Conservation (phyloP, 1,284 basidiomycete genomes). For the Sutorius eximius region DNA sequence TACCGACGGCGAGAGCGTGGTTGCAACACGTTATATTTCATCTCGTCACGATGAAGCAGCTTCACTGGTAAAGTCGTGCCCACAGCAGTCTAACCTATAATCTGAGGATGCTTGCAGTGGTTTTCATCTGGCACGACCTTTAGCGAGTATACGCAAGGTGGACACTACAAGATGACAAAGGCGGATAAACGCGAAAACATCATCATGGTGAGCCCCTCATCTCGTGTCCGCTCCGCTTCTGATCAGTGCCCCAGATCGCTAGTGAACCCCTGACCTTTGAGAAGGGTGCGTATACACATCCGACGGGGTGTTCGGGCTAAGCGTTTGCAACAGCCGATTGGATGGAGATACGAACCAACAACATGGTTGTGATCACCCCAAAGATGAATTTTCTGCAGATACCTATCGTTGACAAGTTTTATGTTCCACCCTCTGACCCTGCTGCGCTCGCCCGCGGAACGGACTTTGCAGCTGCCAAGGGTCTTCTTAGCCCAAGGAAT, state of each 20-base stretch:
- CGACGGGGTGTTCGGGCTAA: not conserved
- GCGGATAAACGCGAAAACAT: constrained; percentile 94
- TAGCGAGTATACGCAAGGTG: constrained; percentile 85
- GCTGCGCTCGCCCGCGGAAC: constrained; percentile 60
- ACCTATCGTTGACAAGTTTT: constrained; percentile 91
- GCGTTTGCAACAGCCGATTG: constrained; percentile 64
- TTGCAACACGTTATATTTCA: constrained; percentile 94
- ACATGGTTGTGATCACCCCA: constrained; percentile 87
- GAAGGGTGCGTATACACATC: constrained; percentile 56
- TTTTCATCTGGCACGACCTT: constrained; percentile 95
- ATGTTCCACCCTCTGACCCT: constrained; percentile 77
- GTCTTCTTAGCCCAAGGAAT: constrained; percentile 58
- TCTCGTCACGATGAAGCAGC: constrained; percentile 91
- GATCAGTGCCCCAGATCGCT: constrained; percentile 59
- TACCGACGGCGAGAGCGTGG: constrained; percentile 90
- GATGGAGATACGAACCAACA: constrained; percentile 97
- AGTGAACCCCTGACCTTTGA: constrained; percentile 95
- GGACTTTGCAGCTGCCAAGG: constrained; percentile 75
- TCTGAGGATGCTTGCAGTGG: constrained; percentile 54
- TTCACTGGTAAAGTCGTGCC: constrained; percentile 58
- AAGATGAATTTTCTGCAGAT: constrained; percentile 95
- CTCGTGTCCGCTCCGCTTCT: not conserved
- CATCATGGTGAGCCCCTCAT: constrained; percentile 62
- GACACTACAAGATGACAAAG: constrained; percentile 94
- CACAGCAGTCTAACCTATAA: not conserved